Base-by-base conservation (phyloP, 768 basidiomycete species). In the Amanita muscaria region DNA sequence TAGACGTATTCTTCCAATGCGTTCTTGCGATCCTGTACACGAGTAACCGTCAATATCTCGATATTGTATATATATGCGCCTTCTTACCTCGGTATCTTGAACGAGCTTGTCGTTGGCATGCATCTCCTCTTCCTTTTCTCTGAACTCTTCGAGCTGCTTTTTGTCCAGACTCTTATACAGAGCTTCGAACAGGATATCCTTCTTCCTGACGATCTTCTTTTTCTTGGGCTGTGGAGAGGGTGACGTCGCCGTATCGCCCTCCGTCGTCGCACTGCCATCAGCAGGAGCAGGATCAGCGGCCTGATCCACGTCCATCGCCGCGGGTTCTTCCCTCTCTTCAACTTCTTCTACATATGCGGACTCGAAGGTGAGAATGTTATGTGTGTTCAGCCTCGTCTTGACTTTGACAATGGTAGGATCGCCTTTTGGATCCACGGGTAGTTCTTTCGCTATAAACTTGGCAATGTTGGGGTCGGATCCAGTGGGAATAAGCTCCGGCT, bases 1-100 rank as follows among this genome's bases (percentile, higher is more conserved):
- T 97, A 97, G 47, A 98, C 86, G 69, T 94, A 97, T 67, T 98
- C 96, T 68, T 99, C 94, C 11, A 99, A 80, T 3, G 93, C 92
- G 60, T 99, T 99, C 71, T 97, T 99, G 64, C 88, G 82, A 65
- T 98, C 88, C 90, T 94, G 42, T 43, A 38, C 36, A 40, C 31
- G 21, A 8, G 51, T 45, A 15, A 41, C 12, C n/a, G n/a, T 33
- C 4, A 41, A n/a, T n/a, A n/a, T n/a, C n/a, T n/a, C n/a, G n/a
- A n/a, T n/a, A n/a, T n/a, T n/a, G n/a, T n/a, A n/a, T n/a, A n/a
- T n/a, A n/a, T n/a, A n/a, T n/a, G 21, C 19, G 23, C 22, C 24
- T 7, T 66, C 76, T 27, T 51, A 89, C 90, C 80, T 97, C 94
- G 46, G 96, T 99, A 61, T 99, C 96, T 70, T 81, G 78, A 42